Base-by-base conservation (phyloP, 306 rosid genomes). In the Dryas octopetala region DNA sequence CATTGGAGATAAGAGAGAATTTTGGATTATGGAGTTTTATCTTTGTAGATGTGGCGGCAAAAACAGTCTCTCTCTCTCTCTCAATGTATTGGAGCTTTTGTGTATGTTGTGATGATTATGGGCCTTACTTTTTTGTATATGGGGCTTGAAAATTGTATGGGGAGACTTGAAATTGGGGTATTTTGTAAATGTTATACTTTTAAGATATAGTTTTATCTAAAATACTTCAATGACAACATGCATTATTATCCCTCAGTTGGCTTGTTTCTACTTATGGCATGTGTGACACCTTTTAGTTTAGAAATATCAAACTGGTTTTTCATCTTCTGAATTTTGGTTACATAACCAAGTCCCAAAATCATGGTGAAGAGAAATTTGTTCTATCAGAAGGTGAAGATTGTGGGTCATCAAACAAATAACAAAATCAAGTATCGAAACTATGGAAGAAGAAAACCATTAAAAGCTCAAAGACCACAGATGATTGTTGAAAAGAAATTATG, bases 71-170 rank as follows among this genome's bases (percentile, higher is more conserved):
- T 57, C 66, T 60, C 19, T 0, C 46, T 59, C 48, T 4, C n/a
- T 44, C 41, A 59, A 26, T 59, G 76, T 59, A 55, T 32, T 26
- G 45, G 73, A 66, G 73, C 47, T 46, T 43, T 45, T 57, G 74
- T 67, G 55, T 44, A 68, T 40, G 66, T 45, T 14, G 46, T n/a
- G 51, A 14, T 26, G 28, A 32, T 32, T 32, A 32, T 6, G 14
- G 38, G 68, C 67, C 68, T 49, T 9, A 45, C 5, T 9, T 59
- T 59, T n/a, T 26, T 6, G 38, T 2, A 32, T 58, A 46, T 23
- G 16, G 14, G 68, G 58, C 32, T 48, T 46, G 32, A 59, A 41
- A 54, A 26, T 4, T 28, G 17, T 63, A 46, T 26, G 46, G 32
- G 9, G 28, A 45, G 67, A 23, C 14, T 23, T 45, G 6, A 47